A percentile compares a stretch with the other conserved stretches of the same genome.
phyloP scores from a whole-genome alignment of 768 basidiomycete species.

The Trametes cubensis region DNA sequence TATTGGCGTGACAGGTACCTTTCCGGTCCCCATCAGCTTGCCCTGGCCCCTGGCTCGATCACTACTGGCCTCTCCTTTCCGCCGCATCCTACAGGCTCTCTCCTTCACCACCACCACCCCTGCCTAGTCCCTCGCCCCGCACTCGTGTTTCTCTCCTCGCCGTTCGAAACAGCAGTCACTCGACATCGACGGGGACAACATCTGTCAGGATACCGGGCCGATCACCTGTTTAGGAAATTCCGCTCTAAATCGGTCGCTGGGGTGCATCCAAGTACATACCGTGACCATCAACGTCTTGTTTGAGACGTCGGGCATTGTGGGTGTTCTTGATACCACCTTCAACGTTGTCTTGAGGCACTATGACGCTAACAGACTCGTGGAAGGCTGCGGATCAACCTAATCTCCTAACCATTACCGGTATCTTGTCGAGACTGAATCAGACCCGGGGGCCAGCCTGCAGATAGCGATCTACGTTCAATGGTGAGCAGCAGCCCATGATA shows the following conservation, averaged over 20 bases:
- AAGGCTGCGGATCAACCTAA: constrained; percentile 13
- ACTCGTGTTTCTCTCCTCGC: neutral
- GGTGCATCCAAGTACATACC: neutral
- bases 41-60: neutral
- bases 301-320: neutral
- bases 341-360: neutral
- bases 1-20: constrained; percentile 19
- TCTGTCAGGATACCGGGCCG: neutral
- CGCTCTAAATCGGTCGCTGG: neutral
- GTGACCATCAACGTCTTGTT: neutral
- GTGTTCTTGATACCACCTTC: constrained; percentile 1
- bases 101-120: constrained; percentile 2
- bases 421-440: neutral
- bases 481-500: constrained; percentile 3
- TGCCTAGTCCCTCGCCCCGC: neutral
- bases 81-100: constrained; percentile 11
- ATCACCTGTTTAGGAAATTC: neutral
- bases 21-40: constrained; percentile 13
- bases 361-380: neutral
- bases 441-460: neutral
- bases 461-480: constrained; percentile 11
- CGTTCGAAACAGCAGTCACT: neutral
- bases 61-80: neutral
- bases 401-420: constrained; percentile 10
- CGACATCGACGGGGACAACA: neutral